phyloP scores from a whole-genome alignment of 768 basidiomycete species.

The Amanita brunnescens region DNA sequence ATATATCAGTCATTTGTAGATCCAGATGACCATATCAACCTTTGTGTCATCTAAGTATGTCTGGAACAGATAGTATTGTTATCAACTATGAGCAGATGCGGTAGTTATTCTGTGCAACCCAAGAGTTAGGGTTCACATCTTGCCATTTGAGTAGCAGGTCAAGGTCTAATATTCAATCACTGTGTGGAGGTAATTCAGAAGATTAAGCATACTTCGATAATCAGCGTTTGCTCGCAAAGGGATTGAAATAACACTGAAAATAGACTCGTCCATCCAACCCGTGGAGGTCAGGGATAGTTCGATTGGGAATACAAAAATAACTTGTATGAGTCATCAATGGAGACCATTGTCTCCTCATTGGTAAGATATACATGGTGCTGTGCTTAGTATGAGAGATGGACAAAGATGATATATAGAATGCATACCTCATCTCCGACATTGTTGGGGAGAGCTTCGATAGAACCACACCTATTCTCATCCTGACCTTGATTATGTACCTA shows the following conservation, averaged over 20 bases:
- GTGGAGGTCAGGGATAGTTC: slow-evolving; percentile 20
- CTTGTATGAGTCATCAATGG: slow-evolving; percentile 33
- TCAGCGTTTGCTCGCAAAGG: slow-evolving; percentile 52
- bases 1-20: too few species aligned
- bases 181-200: not conserved
- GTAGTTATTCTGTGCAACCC: slow-evolving; percentile 44
- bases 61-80: not conserved
- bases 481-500: slow-evolving; percentile 36
- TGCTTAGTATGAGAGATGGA: not conserved
- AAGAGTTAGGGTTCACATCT: slow-evolving; percentile 48
- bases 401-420: not conserved
- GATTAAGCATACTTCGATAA: slow-evolving; percentile 45
- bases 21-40: slow-evolving; percentile 54
- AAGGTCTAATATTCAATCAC: slow-evolving; percentile 27
- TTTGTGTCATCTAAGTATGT: slow-evolving; percentile 5
- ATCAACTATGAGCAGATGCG: slow-evolving; percentile 30
- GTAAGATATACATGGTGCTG: slow-evolving; percentile 61
- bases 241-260: slow-evolving; percentile 47
- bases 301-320: slow-evolving; percentile 39
- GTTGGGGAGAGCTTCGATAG: slow-evolving; percentile 33
- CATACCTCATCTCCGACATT: slow-evolving; percentile 49
- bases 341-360: slow-evolving; percentile 27
- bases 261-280: slow-evolving; percentile 42
- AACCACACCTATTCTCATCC: slow-evolving; percentile 30
- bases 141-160: slow-evolving; percentile 50